These are phyloP conservation scores for Neurospora sp. DNA, from an alignment of 495 filamentous ascomycete species.

Conservation along the genomic window DNA sequence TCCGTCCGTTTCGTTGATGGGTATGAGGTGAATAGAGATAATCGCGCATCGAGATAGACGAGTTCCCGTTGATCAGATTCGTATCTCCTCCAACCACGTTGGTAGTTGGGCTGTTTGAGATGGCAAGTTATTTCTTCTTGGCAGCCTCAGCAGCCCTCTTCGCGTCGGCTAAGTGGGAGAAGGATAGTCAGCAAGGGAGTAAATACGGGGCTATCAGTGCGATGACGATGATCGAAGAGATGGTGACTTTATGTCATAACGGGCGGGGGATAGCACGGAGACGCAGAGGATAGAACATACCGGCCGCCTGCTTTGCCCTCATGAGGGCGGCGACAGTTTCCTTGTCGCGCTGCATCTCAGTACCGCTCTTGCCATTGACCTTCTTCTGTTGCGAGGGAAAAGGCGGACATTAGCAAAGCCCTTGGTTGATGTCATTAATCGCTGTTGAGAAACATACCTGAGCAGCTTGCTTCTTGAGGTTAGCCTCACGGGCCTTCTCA, in stretches of 20 bases:
- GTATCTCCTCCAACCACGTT: neutral
- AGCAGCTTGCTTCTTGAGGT: slow-evolving; percentile 51
- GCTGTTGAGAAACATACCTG: slow-evolving; percentile 35
- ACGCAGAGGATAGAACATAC: slow-evolving; percentile 34
- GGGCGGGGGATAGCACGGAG: neutral
- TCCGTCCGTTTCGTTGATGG: neutral
- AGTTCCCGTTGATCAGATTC: neutral
- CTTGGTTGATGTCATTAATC: neutral
- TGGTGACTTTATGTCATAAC: neutral
- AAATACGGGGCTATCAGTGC: neutral
- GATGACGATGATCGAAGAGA: neutral
- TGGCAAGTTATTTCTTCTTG: slow-evolving; percentile 25
- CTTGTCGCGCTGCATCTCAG: slow-evolving; percentile 61
- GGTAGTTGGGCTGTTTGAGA: slow-evolving; percentile 2
- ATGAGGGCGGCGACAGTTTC: slow-evolving; percentile 74
- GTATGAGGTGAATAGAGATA: neutral
- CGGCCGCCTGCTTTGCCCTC: slow-evolving; percentile 80
- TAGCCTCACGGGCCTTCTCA: slow-evolving; percentile 78
- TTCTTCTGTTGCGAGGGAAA: slow-evolving; percentile 46
- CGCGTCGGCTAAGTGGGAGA: slow-evolving; percentile 34
- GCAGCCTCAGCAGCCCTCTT: slow-evolving; percentile 33
- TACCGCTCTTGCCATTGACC: slow-evolving; percentile 47
- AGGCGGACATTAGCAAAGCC: slow-evolving; percentile 15
- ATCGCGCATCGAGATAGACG: neutral
- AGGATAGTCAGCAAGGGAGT: neutral